Evolutionary conservation across 2,329 filamentous ascomycete species (phyloP).

Genomic region (Fusarium sp.): DNA sequence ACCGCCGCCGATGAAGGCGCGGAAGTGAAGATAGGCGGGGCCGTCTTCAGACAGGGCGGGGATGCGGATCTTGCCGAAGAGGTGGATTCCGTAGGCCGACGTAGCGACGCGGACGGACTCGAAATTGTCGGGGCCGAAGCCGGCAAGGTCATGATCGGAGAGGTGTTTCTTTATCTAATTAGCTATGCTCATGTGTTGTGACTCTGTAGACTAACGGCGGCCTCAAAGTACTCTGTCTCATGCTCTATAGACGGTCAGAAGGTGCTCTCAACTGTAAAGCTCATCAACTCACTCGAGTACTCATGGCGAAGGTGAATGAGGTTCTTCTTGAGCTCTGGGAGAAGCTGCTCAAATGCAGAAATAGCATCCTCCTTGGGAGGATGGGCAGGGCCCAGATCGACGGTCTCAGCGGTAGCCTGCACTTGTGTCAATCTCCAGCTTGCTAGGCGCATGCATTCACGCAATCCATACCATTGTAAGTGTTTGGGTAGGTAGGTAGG

Average conservation of each 20-base stretch:
- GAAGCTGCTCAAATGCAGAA: constrained; percentile 57
- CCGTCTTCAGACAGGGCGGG: constrained; percentile 57
- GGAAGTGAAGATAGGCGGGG: constrained; percentile 80
- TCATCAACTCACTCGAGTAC: constrained; percentile 50
- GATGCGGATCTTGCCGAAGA: constrained; percentile 75
- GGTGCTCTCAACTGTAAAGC: not conserved
- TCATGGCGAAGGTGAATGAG: constrained; percentile 59
- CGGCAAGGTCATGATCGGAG: constrained; percentile 84
- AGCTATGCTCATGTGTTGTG: not conserved
- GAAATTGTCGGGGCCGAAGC: constrained; percentile 79
- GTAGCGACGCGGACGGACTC: constrained; percentile 94
- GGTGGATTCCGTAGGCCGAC: constrained; percentile 78
- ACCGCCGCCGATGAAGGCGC: constrained; percentile 86
- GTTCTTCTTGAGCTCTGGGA: constrained; percentile 59
- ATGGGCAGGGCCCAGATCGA: constrained; percentile 58
- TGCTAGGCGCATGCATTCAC: not conserved
- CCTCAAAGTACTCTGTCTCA: constrained; percentile 63
- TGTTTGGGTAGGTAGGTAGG: not conserved
- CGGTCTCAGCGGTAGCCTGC: constrained; percentile 62
- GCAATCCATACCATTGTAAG: constrained; percentile 29
- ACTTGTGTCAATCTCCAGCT: constrained; percentile 1
- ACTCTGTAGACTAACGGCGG: constrained; percentile 47
- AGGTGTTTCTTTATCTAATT: constrained; percentile 19
- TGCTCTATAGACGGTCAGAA: constrained; percentile 53
- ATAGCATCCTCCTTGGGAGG: constrained; percentile 59